A percentile compares a stretch with the other conserved stretches of the same genome.
Evolutionary conservation across 371 early-diverging fungal genomes (phyloP).

Genomic region (Paramicrosporidium saccamoebae): DNA sequence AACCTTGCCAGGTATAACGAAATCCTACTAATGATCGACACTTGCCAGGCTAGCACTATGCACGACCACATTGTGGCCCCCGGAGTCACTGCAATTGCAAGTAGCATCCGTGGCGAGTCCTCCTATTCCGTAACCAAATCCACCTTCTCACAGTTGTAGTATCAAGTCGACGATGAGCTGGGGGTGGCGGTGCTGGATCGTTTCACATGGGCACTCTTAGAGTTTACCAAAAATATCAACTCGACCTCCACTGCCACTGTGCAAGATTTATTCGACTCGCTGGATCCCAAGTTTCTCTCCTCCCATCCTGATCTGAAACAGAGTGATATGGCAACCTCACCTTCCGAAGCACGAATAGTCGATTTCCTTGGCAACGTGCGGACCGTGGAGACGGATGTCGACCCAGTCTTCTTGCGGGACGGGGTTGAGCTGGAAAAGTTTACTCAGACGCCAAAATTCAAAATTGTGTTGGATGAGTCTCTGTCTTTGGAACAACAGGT

Average conservation of each 20-base stretch:
- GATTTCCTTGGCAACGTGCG: too few species aligned
- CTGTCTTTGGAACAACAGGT: too few species aligned
- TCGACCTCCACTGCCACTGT: conserved; percentile 35
- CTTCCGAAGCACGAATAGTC: too few species aligned
- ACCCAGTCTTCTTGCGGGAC: too few species aligned
- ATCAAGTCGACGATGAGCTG: conserved; percentile 56
- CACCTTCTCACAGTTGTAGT: conserved; percentile 8
- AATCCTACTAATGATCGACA: conserved; percentile 80
- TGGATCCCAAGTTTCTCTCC: conserved; percentile 23
- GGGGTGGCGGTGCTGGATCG: conserved; percentile 88
- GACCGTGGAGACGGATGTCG: too few species aligned
- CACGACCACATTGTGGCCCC: conserved; percentile 60
- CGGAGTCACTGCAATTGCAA: conserved; percentile 61
- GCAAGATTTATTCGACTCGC: conserved; percentile 37
- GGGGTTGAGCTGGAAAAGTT: too few species aligned
- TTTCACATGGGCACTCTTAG: conserved; percentile 66
- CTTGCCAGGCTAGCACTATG: conserved; percentile 89
- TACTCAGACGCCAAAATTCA: too few species aligned
- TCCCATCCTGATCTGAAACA: conserved; percentile 23
- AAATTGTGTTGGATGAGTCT: too few species aligned
- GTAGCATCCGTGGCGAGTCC: conserved; percentile 43
- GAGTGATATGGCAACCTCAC: neutral
- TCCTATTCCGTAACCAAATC: conserved; percentile 40
- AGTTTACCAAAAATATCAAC: conserved; percentile 47
- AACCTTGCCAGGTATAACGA: conserved; percentile 35